These are phyloP conservation scores for Ganoderma meredithae DNA, from an alignment of 1,284 basidiomycete genomes.

Conservation along the genomic window DNA sequence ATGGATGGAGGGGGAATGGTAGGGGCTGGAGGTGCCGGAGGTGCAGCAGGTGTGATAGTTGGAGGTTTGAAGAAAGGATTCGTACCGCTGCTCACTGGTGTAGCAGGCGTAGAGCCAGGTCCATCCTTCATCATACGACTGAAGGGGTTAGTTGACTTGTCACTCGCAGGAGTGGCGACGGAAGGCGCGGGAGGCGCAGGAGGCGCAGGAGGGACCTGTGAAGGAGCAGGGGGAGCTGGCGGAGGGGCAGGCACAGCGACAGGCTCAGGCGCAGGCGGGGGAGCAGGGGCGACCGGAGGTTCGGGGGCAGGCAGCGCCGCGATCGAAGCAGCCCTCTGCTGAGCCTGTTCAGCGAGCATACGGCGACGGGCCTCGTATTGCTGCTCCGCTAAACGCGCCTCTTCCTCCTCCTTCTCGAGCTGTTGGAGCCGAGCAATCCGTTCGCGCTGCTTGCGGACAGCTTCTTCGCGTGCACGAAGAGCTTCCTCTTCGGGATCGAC, in stretches of 20 bases:
- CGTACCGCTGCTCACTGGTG: slow-evolving; percentile 47
- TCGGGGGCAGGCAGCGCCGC: slow-evolving; percentile 22
- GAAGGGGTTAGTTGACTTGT: slow-evolving; percentile 72
- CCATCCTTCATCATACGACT: slow-evolving; percentile 66
- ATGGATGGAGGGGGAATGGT: slow-evolving; percentile 45
- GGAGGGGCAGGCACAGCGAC: slow-evolving; percentile 41
- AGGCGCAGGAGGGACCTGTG: slow-evolving; percentile 39
- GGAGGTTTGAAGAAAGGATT: slow-evolving; percentile 70
- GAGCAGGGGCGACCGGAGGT: slow-evolving; percentile 38
- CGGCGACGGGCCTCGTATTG: slow-evolving; percentile 31
- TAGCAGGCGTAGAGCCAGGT: slow-evolving; percentile 40
- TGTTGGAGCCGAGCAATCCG: slow-evolving; percentile 68
- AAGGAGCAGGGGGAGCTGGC: slow-evolving; percentile 38
- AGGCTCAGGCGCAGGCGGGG: slow-evolving; percentile 30
- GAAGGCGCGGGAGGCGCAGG: slow-evolving; percentile 41
- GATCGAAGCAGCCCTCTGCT: slow-evolving; percentile 19
- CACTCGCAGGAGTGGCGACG: slow-evolving; percentile 43
- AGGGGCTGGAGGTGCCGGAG: slow-evolving; percentile 43
- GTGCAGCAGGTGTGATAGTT: slow-evolving; percentile 36
- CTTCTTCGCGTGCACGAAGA: slow-evolving; percentile 69
- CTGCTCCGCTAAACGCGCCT: slow-evolving; percentile 47
- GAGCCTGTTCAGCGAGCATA: slow-evolving; percentile 20
- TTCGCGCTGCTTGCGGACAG: slow-evolving; percentile 64
- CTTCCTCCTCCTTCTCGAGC: slow-evolving; percentile 79
- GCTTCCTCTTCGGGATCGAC: slow-evolving; percentile 73